Evolutionary conservation across 306 rosid genomes (phyloP).

Genomic region (Lathyrus aphaca): DNA sequence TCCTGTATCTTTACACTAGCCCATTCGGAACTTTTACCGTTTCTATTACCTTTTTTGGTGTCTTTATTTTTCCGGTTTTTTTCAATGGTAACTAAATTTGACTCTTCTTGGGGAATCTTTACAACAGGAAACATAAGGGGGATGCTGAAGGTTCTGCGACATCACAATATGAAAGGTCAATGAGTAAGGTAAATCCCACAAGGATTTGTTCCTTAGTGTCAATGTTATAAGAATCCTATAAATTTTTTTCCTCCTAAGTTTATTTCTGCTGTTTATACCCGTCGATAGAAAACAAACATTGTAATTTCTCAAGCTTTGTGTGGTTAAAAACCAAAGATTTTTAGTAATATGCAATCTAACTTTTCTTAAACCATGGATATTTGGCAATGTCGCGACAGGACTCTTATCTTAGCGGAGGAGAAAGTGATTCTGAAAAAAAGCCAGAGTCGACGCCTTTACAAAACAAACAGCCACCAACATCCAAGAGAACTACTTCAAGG

Average conservation of each 20-base stretch:
- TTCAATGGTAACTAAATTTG: constrained; percentile 18
- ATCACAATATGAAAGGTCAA: constrained; percentile 53
- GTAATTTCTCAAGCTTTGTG: not conserved
- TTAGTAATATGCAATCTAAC: constrained; percentile 26
- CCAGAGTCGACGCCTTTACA: constrained; percentile 45
- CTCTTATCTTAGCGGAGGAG: constrained; percentile 43
- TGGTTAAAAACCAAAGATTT: constrained; percentile 22
- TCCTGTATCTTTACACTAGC: constrained; percentile 18
- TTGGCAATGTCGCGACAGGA: constrained; percentile 53
- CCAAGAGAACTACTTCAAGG: constrained; percentile 58
- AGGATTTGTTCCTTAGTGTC: constrained; percentile 15
- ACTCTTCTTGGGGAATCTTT: constrained; percentile 19
- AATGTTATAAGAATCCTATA: not conserved
- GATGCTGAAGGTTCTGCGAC: constrained; percentile 52
- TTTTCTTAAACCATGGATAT: constrained; percentile 36
- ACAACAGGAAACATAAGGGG: constrained; percentile 57
- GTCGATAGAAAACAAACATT: not conserved
- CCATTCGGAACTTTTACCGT: constrained; percentile 24
- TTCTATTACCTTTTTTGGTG: not conserved
- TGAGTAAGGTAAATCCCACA: constrained; percentile 67
- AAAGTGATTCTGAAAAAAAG: constrained; percentile 54
- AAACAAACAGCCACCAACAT: constrained; percentile 46
- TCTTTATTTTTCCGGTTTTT: constrained; percentile 14
- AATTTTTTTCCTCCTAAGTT: too few relatives aligned
- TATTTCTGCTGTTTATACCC: not conserved